Base-by-base conservation (phyloP, 2,329 filamentous ascomycete species). In the Xylariales sp. region DNA sequence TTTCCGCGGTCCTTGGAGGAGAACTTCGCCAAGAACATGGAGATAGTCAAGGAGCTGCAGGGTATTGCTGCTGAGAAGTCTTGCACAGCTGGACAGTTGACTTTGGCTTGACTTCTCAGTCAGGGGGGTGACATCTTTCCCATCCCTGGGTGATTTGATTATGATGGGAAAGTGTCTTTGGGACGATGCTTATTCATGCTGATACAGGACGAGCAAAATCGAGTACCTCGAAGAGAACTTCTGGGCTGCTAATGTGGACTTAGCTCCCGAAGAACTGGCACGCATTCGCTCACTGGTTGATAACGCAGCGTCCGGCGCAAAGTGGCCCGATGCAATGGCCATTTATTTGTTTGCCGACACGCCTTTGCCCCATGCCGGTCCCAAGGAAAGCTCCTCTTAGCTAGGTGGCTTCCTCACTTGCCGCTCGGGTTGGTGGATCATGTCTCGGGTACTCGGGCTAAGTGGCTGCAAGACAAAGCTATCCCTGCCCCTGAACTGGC, bases 51-150 rank as follows among this genome's bases (percentile, higher is more conserved):
- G 24, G 57, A 58, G 15, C 66, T 84, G 42, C 55, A 61, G 40
- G 4, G 62, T 53, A 5, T 82, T 5, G 78, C 76, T 1, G 60
- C 68, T 31, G 65, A 61, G 46, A 82, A 84, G 60, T 68, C 54
- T 4, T 68, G 65, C 34, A 81, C 80, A 0, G 50, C 76, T 0
- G 68, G 68, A 1, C 74, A 86, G 54, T 54, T 86, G 24, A 73
- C 76, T 1, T 63, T 86, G 25, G 80, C 81, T 0, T 86, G 81
- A 80, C 50, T 85, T 42, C 51, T 81, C 48, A 71, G 71, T 4
- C 79, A 84, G 51, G 76, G 76, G 0, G 66, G 73, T 3, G 74
- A 81, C 49, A 65, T 84, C 36, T 73, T 80, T 51, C 76, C 82
- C 0, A 84, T 76, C 38, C 72, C 69, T 0, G 73, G 71, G 1